Conservation (phyloP, 208 protist genomes). For the Borovskyia barvae region DNA sequence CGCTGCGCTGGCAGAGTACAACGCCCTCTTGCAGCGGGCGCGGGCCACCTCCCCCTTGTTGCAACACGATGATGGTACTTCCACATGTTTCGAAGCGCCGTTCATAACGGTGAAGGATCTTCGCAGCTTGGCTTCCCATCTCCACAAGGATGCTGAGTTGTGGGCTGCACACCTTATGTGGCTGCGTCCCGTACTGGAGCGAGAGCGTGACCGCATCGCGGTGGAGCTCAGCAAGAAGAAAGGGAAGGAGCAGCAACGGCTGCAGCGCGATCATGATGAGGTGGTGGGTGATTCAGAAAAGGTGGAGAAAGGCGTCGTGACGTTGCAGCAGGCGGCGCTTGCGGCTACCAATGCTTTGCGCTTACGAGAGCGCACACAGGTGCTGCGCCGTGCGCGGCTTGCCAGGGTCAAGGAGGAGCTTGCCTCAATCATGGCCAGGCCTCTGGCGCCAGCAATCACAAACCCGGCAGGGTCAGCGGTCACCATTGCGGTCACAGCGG, state of each 20-base stretch:
- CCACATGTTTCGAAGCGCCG: slow-evolving; percentile 5
- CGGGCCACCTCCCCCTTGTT: background rate
- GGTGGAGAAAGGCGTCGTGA: slow-evolving; percentile 22
- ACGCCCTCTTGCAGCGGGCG: slow-evolving; percentile 6
- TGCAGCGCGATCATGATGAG: slow-evolving; percentile 57
- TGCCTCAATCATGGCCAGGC: slow-evolving; percentile 7
- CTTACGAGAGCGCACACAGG: slow-evolving; percentile 42
- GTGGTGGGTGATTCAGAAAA: slow-evolving; percentile 25
- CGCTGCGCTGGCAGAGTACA: slow-evolving; percentile 18
- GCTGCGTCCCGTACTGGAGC: slow-evolving; percentile 21
- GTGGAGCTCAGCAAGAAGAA: slow-evolving; percentile 38
- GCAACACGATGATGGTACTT: background rate
- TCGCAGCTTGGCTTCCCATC: slow-evolving; percentile 9
- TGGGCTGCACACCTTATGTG: slow-evolving; percentile 17
- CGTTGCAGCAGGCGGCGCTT: slow-evolving; percentile 9
- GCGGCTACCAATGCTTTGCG: slow-evolving; percentile 37
- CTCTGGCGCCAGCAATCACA: too few species aligned
- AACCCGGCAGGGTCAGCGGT: too few species aligned
- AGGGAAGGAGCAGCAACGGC: slow-evolving; percentile 54
- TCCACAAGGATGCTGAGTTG: slow-evolving; percentile 13
- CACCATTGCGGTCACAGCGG: background rate
- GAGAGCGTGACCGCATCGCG: slow-evolving; percentile 36
- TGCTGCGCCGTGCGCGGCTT: slow-evolving; percentile 40
- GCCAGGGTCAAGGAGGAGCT: slow-evolving; percentile 31
- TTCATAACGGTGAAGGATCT: slow-evolving; percentile 24